phyloP scores from a whole-genome alignment of 78 protist genomes.

The Anaeramoeba flamelloides region DNA sequence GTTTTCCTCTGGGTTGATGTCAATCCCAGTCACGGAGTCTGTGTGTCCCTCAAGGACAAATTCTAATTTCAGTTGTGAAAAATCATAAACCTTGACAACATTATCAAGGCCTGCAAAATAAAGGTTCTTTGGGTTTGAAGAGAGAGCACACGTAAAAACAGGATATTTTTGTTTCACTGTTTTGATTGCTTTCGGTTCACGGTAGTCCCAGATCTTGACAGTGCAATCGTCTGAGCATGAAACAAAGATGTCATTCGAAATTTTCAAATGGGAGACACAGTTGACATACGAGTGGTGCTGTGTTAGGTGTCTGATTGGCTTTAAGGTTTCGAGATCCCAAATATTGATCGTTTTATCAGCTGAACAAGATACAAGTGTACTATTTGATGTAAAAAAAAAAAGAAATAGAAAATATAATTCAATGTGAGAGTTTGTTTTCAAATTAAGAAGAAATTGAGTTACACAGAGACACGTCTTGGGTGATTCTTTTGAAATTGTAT shows the following conservation, averaged over 20 bases:
- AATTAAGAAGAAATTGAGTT: no score
- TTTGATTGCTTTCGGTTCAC: neutral
- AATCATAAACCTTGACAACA: constrained; percentile 8
- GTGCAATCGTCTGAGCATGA: constrained; percentile 20
- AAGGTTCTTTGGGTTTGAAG: constrained; percentile 1
- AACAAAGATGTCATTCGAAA: neutral
- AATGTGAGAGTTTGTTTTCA: no score
- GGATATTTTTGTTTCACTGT: neutral
- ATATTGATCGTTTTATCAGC: no score
- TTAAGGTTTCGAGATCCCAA: no score
- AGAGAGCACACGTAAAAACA: constrained; percentile 3
- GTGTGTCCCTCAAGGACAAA: constrained; percentile 12
- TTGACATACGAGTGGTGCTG: no score
- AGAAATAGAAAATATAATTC: no score
- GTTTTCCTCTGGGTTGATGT: constrained; percentile 18
- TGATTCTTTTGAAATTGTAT: no score
- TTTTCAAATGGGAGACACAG: no score
- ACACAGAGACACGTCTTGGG: no score
- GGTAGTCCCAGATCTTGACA: constrained; percentile 17
- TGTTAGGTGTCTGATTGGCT: no score
- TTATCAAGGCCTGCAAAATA: constrained; percentile 17
- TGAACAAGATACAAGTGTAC: no score
- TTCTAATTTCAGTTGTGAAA: neutral
- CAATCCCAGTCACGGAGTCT: constrained; percentile 19
- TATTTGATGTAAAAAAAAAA: no score